A percentile compares a stretch with the other conserved stretches of the same genome.
Conservation (phyloP, 768 basidiomycete genomes). For the Tricholoma saponaceum region DNA sequence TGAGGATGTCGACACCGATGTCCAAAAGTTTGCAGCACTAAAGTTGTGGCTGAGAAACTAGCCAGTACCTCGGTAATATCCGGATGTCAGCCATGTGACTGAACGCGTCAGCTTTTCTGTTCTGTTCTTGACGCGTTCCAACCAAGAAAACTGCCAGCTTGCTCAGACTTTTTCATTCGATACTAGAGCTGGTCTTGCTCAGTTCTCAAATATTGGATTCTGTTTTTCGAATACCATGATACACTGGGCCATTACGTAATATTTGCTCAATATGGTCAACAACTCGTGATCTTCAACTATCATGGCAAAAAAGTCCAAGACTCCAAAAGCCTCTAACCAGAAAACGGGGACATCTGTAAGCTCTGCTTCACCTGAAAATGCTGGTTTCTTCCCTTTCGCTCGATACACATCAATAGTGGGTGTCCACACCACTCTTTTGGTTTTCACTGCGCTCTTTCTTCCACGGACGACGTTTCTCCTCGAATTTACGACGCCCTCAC, state of each 20-base stretch:
- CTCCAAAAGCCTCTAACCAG: background rate
- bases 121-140: background rate
- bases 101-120: background rate
- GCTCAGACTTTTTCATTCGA: background rate
- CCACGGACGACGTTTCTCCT: constrained; percentile 54
- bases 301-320: constrained; percentile 4
- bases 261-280: background rate
- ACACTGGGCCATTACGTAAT: background rate
- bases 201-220: background rate
- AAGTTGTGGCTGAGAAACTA: constrained; percentile 37
- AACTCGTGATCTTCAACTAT: background rate
- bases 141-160: background rate
- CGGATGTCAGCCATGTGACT: constrained; percentile 12
- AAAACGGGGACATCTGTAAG: background rate
- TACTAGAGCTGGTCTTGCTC: too few species aligned
- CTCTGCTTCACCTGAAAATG: background rate
- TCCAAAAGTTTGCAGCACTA: constrained; percentile 23
- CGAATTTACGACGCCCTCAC: constrained; percentile 26
- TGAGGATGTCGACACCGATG: constrained; percentile 59
- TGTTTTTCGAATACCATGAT: background rate
- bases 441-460: constrained; percentile 65
- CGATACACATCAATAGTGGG: constrained; percentile 65
- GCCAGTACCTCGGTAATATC: constrained; percentile 27
- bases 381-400: constrained; percentile 28
- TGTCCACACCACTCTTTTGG: constrained; percentile 62